Percentiles rank a stretch among this genome's conserved stretches.
These are phyloP conservation scores for Tanacetum coccineum DNA, from an alignment of 129 eudicot species.

Conservation along the genomic window DNA sequence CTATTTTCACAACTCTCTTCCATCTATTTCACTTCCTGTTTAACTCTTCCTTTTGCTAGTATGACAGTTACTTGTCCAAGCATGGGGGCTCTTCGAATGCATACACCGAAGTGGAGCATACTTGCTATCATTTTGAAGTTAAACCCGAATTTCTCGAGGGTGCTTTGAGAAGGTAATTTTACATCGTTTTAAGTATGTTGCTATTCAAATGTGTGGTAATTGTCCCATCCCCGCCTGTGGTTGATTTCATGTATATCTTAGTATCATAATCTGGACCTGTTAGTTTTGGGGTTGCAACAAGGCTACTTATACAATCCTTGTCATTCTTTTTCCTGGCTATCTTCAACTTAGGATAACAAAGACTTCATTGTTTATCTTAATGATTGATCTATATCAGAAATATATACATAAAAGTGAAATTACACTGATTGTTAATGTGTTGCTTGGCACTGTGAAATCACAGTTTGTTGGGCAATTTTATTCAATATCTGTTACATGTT, in stretches of 20 bases:
- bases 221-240: slow-evolving; percentile 6
- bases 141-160: slow-evolving; percentile 85
- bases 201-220: slow-evolving; percentile 2
- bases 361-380: slow-evolving; percentile 4
- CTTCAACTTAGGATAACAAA: slow-evolving; percentile 3
- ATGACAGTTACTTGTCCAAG: slow-evolving; percentile 98
- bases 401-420: not conserved
- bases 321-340: not conserved
- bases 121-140: slow-evolving; percentile 98
- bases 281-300: slow-evolving; percentile 9
- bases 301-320: slow-evolving; percentile 7
- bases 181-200: slow-evolving; percentile 11
- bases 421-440: not conserved
- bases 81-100: slow-evolving; percentile 99
- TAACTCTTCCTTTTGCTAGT: slow-evolving; percentile 64
- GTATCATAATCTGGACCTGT: not conserved
- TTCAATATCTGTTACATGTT: not conserved
- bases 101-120: slow-evolving; percentile 86
- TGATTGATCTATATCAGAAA: not conserved
- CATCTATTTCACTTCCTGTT: slow-evolving; percentile 11
- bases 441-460: slow-evolving; percentile 15
- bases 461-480: slow-evolving; percentile 9
- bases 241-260: slow-evolving; percentile 6
- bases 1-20: not conserved
- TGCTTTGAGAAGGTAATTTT: slow-evolving; percentile 71